Percentiles rank a stretch among this genome's conserved stretches.
phyloP scores from a whole-genome alignment of 108 stramenopile genomes.

The Fragilariopsis cylindrus region DNA sequence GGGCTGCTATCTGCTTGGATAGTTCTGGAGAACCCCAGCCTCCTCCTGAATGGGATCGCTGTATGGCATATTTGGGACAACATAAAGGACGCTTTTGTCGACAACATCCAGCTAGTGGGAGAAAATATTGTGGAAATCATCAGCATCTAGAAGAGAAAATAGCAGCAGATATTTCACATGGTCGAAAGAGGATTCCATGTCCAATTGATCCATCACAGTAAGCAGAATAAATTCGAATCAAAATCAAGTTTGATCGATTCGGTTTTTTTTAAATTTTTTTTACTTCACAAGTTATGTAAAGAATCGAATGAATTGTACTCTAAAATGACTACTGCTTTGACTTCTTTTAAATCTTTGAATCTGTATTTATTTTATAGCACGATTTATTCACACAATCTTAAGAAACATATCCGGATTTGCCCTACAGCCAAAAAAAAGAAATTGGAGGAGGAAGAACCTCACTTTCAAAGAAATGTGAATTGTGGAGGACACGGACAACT shows the following conservation, averaged over 20 bases:
- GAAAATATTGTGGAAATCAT: conserved; percentile 52
- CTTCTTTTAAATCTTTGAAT: neutral
- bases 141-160: conserved; percentile 30
- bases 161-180: neutral
- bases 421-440: conserved; percentile 54
- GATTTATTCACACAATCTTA: conserved; percentile 63
- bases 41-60: conserved; percentile 63
- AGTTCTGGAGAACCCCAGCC: neutral
- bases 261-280: too few relatives aligned
- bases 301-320: neutral
- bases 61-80: conserved; percentile 58
- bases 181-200: conserved; percentile 78
- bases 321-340: neutral
- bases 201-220: conserved; percentile 82
- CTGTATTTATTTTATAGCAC: neutral
- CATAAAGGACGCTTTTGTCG: conserved; percentile 70
- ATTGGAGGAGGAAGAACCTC: conserved; percentile 38
- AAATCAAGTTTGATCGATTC: too few relatives aligned
- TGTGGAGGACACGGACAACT: conserved; percentile 66
- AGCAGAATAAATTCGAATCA: neutral
- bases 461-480: conserved; percentile 62
- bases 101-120: conserved; percentile 28
- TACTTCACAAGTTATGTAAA: neutral
- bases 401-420: conserved; percentile 67
- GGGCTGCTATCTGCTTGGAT: too few relatives aligned